Evolutionary conservation across 2,329 filamentous ascomycete species (phyloP), one percentile per base, ranked within the genome.

Genomic region (Helotiales sp.): DNA sequence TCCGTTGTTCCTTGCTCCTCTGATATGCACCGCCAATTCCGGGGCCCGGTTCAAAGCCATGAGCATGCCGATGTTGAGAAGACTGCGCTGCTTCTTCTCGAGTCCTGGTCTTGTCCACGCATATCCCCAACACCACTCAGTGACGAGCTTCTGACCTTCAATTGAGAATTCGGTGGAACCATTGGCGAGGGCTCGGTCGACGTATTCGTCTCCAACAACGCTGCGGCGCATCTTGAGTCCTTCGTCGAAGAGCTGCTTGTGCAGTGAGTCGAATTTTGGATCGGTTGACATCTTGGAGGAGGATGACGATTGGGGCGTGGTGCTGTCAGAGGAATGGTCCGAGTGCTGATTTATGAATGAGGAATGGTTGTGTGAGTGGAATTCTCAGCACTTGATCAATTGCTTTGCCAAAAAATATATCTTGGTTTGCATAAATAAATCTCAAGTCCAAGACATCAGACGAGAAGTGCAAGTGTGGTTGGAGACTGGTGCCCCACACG

Each of bases 31-130:
- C 0, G 81, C 87, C 65, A 91, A 79, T 74, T 91, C 88, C 0
- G 85, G 83, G 6, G 80, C 81, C 5, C 86, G 81, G 72, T 89
- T 89, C 69, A 89, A 80, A 2, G 86, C 86, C 76, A 85, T 86
- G 54, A 91, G 80, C 84, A 91, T 89, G 57, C 84, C 87, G 57
- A 90, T 86, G 75, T 90, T 90, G 62, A 91, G 78, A 63, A 91
- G 80, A 62, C 83, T 86, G 55, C 88, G 83, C 71, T 87, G 84
- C 75, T 89, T 88, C 67, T 84, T 82, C 40, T 85, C 83, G 8
- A 91, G 82, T 0, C 88, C 88, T 0, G 87, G 87, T 7, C 88
- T 83, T 3, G 85, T 85, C 88, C 88, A 91, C 28, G 85, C 83
- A 66, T 83, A 83, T 15, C 87, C 88, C 88, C 88, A 91, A 78